Conservation (phyloP, 768 basidiomycete genomes). For the Lentinula sp. region DNA sequence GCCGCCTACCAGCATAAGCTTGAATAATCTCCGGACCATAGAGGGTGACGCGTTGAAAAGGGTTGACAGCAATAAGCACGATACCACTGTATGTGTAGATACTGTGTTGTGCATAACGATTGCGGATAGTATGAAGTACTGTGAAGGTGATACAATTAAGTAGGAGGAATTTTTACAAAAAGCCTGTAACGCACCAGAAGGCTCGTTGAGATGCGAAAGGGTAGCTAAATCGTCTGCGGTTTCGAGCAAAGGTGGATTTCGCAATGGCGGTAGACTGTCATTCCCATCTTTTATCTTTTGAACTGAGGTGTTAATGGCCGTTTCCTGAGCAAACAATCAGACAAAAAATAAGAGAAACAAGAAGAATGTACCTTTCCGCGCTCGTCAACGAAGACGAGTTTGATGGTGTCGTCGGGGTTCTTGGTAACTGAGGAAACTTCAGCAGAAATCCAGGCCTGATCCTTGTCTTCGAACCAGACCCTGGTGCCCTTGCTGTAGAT, state of each 20-base stretch:
- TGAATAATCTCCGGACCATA: slow-evolving; percentile 98
- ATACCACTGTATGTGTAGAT: slow-evolving; percentile 99
- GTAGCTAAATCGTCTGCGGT: slow-evolving; percentile 98
- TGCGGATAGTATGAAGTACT: slow-evolving; percentile 96
- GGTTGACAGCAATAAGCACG: slow-evolving; percentile 97
- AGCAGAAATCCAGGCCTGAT: slow-evolving; percentile 90
- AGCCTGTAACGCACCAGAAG: slow-evolving; percentile 60
- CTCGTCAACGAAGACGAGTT: slow-evolving; percentile 83
- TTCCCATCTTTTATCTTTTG: slow-evolving; percentile 77
- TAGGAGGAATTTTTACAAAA: background rate
- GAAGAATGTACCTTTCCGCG: slow-evolving; percentile 69
- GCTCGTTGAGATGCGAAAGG: slow-evolving; percentile 96
- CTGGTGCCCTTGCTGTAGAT: slow-evolving; percentile 87
- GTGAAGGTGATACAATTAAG: background rate
- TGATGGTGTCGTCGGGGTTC: slow-evolving; percentile 67
- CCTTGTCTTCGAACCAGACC: slow-evolving; percentile 93
- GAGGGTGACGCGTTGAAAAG: slow-evolving; percentile 94
- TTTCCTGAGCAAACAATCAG: slow-evolving; percentile 49
- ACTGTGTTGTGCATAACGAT: slow-evolving; percentile 94
- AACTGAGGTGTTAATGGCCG: slow-evolving; percentile 68
- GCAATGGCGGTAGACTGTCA: slow-evolving; percentile 81
- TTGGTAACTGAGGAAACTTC: slow-evolving; percentile 68
- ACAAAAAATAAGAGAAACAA: slow-evolving; percentile 8
- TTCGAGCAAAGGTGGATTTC: slow-evolving; percentile 95
- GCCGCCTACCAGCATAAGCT: slow-evolving; percentile 85